These are phyloP conservation scores for Verticillium klebahnii DNA, from an alignment of 2,329 filamentous ascomycete genomes.

Conservation along the genomic window DNA sequence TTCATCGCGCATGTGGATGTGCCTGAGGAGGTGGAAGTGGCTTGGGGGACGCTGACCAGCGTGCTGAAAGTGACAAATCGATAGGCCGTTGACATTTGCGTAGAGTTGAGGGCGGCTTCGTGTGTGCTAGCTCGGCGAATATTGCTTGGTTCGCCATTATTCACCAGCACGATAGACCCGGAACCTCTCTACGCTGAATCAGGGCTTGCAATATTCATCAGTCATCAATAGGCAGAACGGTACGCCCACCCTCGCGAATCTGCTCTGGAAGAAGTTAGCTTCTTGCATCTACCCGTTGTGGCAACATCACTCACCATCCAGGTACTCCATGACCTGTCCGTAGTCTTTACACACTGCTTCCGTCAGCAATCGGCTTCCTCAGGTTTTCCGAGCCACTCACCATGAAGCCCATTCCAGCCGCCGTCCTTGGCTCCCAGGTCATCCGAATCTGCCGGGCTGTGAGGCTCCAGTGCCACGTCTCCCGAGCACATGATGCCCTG, in stretches of 20 bases:
- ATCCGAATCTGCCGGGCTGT: slow-evolving; percentile 29
- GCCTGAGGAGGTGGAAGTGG: slow-evolving; percentile 25
- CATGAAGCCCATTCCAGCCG: slow-evolving; percentile 36
- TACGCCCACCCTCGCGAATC: slow-evolving; percentile 16
- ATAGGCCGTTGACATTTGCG: background rate
- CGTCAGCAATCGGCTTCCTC: background rate
- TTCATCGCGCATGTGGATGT: slow-evolving; percentile 40
- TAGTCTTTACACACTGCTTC: slow-evolving; percentile 31
- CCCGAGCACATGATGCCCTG: slow-evolving; percentile 28
- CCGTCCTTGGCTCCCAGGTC: slow-evolving; percentile 30
- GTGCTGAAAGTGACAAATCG: background rate
- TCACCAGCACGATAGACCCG: too few relatives aligned
- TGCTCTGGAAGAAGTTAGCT: slow-evolving; percentile 11
- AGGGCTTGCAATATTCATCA: background rate
- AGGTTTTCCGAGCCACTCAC: slow-evolving; percentile 14
- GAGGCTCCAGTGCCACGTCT: slow-evolving; percentile 30
- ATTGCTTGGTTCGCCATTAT: too few relatives aligned
- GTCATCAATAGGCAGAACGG: slow-evolving; percentile 18
- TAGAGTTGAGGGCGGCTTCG: too few relatives aligned
- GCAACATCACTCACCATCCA: slow-evolving; percentile 21
- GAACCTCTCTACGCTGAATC: too few relatives aligned
- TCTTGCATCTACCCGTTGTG: background rate
- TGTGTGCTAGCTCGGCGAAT: too few relatives aligned
- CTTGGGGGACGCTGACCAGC: slow-evolving; percentile 18
- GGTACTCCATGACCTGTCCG: slow-evolving; percentile 27